Evolutionary conservation across 352 stramenopile species (phyloP), one percentile per base, ranked within the genome.

Genomic region (Pythium myriotylum): DNA sequence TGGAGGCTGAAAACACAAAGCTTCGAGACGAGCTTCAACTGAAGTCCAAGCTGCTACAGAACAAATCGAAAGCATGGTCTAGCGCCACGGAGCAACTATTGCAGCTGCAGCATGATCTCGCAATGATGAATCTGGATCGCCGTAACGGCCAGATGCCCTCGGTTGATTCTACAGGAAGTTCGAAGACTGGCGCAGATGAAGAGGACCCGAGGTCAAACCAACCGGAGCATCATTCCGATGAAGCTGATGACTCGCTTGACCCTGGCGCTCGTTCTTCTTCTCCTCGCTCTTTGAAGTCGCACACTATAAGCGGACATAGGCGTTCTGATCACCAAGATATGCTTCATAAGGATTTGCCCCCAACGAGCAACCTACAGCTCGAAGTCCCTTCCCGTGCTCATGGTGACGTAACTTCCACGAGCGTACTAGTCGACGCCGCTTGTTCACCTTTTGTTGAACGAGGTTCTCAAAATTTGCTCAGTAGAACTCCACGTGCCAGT

Each of bases 21-120:
- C 70, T 94, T 9, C 89, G 88, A 64, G 80, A 77, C 12, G 86
- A 94, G 40, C 54, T 94, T 26, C 73, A 91, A 32, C 72, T 93
- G 47, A 94, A 94, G 63, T 90, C 81, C 9, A 88, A 91, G 60
- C 61, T 94, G 19, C 53, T 94, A 17, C 79, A 86, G 32, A 94
- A 94, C 53, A 94, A 94, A 50, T 92, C 84, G 2, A 83, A 81
- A 40, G 86, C 84, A 10, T 94, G 84, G 86, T 92, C 86, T 0
- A 87, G 63, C 32, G 86, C 86, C 7, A 94, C 82, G 0, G 77
- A 90, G 24, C 80, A 91, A 47, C 68, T 94, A 17, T 57, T 92
- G 4, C 79, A 92, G 59, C 60, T 93, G 26, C 82, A 94, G 46
- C 81, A 94, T 61, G 86, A 93, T 54, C 61, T 94, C 20, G 84